phyloP scores from a whole-genome alignment of 2,329 filamentous ascomycete species.

The Trichoderma guizhouense region DNA sequence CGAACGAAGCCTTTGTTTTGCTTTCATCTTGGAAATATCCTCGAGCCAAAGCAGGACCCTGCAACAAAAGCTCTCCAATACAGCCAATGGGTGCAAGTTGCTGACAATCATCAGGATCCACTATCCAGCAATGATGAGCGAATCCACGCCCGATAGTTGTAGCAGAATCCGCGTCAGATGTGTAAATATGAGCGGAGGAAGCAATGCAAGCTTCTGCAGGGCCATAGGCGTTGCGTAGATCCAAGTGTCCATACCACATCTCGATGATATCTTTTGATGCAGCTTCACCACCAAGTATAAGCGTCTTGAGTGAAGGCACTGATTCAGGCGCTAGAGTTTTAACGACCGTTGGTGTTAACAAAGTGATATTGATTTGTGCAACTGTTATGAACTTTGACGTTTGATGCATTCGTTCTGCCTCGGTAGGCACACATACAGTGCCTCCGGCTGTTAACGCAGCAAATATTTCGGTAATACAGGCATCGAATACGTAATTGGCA shows the following conservation, averaged over 20 bases:
- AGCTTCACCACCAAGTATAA: slow-evolving; percentile 21
- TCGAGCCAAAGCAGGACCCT: slow-evolving; percentile 22
- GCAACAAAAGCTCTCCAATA: slow-evolving; percentile 25
- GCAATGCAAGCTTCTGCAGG: slow-evolving; percentile 21
- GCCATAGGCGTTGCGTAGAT: slow-evolving; percentile 22
- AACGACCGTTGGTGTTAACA: slow-evolving; percentile 20
- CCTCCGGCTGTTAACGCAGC: background rate
- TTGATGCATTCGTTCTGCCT: background rate
- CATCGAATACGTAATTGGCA: slow-evolving; percentile 15
- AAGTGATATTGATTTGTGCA: slow-evolving; percentile 12
- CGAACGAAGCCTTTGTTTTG: slow-evolving; percentile 20
- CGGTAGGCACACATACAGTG: slow-evolving; percentile 9
- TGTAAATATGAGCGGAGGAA: background rate
- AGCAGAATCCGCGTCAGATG: background rate
- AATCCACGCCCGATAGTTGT: slow-evolving; percentile 11
- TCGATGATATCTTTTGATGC: slow-evolving; percentile 31
- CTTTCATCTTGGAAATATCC: slow-evolving; percentile 24
- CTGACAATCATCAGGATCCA: slow-evolving; percentile 21
- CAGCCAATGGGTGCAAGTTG: slow-evolving; percentile 23
- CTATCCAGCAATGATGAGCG: slow-evolving; percentile 22
- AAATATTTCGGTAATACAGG: slow-evolving; percentile 12
- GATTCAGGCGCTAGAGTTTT: background rate
- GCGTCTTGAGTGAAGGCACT: slow-evolving; percentile 15
- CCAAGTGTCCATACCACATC: slow-evolving; percentile 19
- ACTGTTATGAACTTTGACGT: background rate